Conservation (phyloP, 2,329 filamentous ascomycete species). For the Arthrinium phaeospermum region DNA sequence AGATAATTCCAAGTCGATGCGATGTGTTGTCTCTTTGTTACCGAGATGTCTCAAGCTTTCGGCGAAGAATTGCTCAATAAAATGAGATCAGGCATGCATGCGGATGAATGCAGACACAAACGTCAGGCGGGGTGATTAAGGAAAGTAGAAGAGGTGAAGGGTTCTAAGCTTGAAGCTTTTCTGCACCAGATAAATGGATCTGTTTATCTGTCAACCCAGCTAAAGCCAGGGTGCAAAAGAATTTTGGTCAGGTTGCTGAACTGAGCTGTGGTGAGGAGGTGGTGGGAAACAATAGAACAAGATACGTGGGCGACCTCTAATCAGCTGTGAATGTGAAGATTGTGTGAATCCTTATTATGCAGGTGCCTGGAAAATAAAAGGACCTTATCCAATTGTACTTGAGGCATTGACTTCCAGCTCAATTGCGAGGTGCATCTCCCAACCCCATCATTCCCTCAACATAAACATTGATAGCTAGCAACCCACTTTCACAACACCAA, state of each 20-base stretch:
- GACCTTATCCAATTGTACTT: background rate
- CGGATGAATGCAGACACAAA: background rate
- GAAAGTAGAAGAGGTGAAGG: background rate
- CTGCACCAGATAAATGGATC: background rate
- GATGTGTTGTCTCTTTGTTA: background rate
- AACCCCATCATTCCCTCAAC: background rate
- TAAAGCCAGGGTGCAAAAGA: background rate
- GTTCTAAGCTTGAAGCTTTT: background rate
- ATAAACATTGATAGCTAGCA: background rate
- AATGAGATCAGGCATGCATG: background rate
- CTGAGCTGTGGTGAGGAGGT: background rate
- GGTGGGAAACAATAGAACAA: background rate
- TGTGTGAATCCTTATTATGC: background rate
- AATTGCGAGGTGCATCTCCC: background rate
- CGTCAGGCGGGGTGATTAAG: background rate
- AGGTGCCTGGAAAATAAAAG: background rate
- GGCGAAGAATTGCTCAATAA: background rate
- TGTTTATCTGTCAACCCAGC: background rate
- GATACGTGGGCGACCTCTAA: background rate
- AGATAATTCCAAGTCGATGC: background rate
- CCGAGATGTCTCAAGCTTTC: background rate
- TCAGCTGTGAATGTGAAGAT: background rate
- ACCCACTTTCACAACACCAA: background rate
- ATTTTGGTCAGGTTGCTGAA: background rate
- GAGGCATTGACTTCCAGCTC: background rate